Conservation (phyloP, 352 stramenopile genomes). For the Phytopythium montanum region DNA sequence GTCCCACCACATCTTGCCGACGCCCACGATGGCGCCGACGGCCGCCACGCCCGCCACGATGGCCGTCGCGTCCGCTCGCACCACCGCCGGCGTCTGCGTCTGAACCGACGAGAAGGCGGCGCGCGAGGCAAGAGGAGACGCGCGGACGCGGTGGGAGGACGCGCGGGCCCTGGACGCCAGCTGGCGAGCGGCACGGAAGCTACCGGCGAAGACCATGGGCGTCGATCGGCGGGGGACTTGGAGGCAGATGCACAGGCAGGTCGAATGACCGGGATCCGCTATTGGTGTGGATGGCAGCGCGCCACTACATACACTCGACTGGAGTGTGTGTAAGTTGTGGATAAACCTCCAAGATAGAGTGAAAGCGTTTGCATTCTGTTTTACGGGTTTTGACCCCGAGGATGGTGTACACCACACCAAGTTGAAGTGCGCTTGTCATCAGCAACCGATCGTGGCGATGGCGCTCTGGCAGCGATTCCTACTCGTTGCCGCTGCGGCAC, state of each 20-base stretch:
- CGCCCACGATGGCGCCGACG: constrained; percentile 57
- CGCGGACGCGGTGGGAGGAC: constrained; percentile 5
- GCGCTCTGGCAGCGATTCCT: neutral
- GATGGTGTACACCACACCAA: neutral
- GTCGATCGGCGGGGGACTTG: neutral
- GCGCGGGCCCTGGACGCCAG: constrained; percentile 16
- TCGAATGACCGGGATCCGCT: neutral
- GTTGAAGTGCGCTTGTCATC: no score
- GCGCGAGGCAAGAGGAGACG: constrained; percentile 10
- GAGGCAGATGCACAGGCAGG: neutral
- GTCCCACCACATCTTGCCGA: constrained; percentile 88
- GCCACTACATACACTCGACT: no score
- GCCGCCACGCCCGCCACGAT: constrained; percentile 68
- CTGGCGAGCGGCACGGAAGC: constrained; percentile 24
- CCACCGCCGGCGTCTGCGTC: constrained; percentile 19
- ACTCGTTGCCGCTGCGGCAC: neutral
- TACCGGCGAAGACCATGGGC: constrained; percentile 23
- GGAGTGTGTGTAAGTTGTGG: no score
- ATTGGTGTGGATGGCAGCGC: neutral
- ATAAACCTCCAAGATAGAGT: no score
- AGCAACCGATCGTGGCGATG: no score
- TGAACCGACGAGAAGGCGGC: neutral
- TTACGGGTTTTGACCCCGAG: neutral
- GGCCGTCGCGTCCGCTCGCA: constrained; percentile 50
- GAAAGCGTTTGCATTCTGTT: neutral